Evolutionary conservation across 208 protist species (phyloP).

Genomic region (Acanthamoeba lenticulata): DNA sequence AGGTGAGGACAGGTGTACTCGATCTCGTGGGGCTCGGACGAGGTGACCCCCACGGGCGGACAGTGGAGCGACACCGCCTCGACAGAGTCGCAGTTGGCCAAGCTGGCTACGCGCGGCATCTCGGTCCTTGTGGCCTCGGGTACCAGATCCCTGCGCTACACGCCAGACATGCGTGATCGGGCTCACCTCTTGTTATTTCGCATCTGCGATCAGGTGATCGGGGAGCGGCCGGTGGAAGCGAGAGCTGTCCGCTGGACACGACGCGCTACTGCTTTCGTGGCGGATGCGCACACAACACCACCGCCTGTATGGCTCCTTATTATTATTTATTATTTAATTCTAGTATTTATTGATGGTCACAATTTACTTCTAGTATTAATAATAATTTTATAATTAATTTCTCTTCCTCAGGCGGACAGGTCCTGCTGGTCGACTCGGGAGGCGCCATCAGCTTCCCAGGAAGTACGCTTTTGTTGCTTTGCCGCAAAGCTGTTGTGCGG

Average conservation of each 20-base stretch:
- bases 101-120: background rate
- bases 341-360: too few species aligned
- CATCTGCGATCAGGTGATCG: background rate
- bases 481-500: too few species aligned
- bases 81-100: background rate
- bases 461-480: background rate
- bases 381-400: background rate
- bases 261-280: background rate
- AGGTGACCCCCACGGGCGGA: background rate
- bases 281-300: background rate
- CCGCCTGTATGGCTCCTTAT: background rate
- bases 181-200: background rate
- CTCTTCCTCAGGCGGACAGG: background rate
- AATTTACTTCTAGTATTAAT: too few species aligned
- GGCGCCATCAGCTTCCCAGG: background rate
- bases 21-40: background rate
- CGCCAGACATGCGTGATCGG: background rate
- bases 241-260: background rate
- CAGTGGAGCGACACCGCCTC: background rate
- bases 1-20: conserved; percentile 42
- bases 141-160: background rate
- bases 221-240: background rate
- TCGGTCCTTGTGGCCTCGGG: background rate
- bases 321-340: too few species aligned
- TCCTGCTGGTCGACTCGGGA: background rate